Conservation (phyloP, 352 stramenopile genomes). For the Ophiocytium majus region DNA sequence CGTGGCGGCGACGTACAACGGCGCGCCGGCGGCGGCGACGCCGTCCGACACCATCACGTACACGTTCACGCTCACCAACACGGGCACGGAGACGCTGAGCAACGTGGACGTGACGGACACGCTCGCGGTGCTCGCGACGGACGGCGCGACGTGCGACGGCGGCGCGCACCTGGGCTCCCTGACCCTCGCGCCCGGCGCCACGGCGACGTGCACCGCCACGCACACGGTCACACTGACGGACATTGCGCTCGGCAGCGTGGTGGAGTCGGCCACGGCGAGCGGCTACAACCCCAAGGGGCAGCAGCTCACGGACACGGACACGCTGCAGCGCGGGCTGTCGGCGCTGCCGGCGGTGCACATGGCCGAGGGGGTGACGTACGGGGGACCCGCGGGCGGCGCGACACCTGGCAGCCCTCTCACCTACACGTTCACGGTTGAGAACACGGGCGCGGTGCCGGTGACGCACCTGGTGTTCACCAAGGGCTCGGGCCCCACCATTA, state of each 20-base stretch:
- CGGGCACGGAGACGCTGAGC: constrained; percentile 25
- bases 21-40: not conserved
- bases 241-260: constrained; percentile 27
- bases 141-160: not conserved
- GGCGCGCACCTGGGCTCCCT: not conserved
- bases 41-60: constrained; percentile 5
- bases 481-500: not conserved
- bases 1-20: not conserved
- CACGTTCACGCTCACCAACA: constrained; percentile 26
- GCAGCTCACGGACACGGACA: not conserved
- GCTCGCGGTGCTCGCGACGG: not conserved
- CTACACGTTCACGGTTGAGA: constrained; percentile 9
- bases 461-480: not conserved
- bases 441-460: not conserved
- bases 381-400: not conserved
- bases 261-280: not conserved
- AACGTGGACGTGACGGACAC: constrained; percentile 4
- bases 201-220: constrained; percentile 13
- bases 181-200: not conserved
- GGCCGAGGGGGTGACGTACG: not conserved
- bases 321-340: not conserved
- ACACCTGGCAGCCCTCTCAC: not conserved
- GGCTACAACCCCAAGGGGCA: not conserved
- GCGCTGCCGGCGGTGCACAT: not conserved
- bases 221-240: constrained; percentile 26